These are phyloP conservation scores for Aspergillus kassunensis DNA, from an alignment of 495 filamentous ascomycete genomes.

Conservation along the genomic window DNA sequence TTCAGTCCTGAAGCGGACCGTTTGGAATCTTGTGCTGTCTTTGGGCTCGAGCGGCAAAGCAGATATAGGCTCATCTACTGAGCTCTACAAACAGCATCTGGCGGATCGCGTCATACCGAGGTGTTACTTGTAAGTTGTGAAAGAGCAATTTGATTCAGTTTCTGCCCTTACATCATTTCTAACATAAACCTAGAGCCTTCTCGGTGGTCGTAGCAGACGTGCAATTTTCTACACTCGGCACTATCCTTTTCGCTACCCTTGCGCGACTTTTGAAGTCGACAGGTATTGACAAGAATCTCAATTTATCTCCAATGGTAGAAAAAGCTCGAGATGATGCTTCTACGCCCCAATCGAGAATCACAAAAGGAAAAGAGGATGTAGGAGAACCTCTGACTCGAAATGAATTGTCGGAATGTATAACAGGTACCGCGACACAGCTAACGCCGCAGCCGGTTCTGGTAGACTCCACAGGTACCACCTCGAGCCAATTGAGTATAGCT, in stretches of 20 bases:
- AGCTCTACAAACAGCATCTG: conserved; percentile 28
- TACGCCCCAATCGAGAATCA: neutral
- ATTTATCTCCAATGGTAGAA: conserved; percentile 1
- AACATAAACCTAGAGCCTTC: conserved; percentile 51
- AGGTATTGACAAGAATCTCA: conserved; percentile 24
- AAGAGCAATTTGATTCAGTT: neutral
- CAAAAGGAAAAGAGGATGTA: conserved; percentile 22
- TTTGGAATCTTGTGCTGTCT: conserved; percentile 47
- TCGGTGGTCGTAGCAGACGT: conserved; percentile 64
- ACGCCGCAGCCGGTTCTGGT: neutral
- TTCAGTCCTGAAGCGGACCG: conserved; percentile 59
- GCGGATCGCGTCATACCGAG: conserved; percentile 33
- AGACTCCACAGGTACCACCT: neutral
- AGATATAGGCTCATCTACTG: neutral
- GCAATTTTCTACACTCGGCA: conserved; percentile 75
- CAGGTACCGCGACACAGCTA: neutral
- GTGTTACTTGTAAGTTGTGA: conserved; percentile 42
- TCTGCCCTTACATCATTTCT: neutral
- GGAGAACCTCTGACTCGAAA: conserved; percentile 32
- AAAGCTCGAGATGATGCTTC: neutral
- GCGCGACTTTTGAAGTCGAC: conserved; percentile 54
- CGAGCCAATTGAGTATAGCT: conserved; percentile 11
- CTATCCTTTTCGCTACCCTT: conserved; percentile 63
- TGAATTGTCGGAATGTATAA: neutral
- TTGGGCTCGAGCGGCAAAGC: conserved; percentile 22